A percentile compares a stretch with the other conserved stretches of the same genome.
phyloP scores from a whole-genome alignment of 768 basidiomycete species.

The Boletus insuetus region DNA sequence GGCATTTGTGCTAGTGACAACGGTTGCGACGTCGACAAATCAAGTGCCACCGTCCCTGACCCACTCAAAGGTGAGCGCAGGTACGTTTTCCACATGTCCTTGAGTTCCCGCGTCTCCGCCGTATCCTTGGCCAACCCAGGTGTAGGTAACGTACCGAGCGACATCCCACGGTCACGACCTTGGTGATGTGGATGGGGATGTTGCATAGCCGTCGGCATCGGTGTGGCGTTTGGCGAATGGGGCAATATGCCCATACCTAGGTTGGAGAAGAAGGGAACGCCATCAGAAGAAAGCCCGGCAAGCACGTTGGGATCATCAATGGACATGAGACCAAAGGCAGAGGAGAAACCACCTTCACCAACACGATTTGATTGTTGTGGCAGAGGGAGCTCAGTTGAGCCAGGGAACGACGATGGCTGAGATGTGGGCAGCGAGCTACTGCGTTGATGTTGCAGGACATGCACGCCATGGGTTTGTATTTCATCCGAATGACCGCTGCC shows the following conservation, averaged over 20 bases:
- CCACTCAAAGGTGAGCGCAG: conserved; percentile 62
- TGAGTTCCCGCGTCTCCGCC: conserved; percentile 47
- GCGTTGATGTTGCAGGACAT: conserved; percentile 18
- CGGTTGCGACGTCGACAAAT: conserved; percentile 8
- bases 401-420: conserved; percentile 6
- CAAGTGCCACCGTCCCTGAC: conserved; percentile 18
- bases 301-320: conserved; percentile 72
- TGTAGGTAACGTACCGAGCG: conserved; percentile 30
- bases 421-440: conserved; percentile 17
- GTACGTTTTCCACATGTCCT: conserved; percentile 74
- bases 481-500: conserved; percentile 29
- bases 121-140: conserved; percentile 33
- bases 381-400: not conserved
- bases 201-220: conserved; percentile 39
- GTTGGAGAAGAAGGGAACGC: conserved; percentile 59
- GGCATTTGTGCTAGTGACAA: conserved; percentile 18
- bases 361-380: conserved; percentile 12
- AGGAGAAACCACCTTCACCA: conserved; percentile 47
- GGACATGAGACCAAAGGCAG: conserved; percentile 72
- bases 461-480: conserved; percentile 16
- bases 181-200: conserved; percentile 18
- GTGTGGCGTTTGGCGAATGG: conserved; percentile 47
- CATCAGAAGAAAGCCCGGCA: conserved; percentile 56
- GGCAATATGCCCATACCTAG: conserved; percentile 25
- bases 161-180: conserved; percentile 23